These are phyloP conservation scores for Pyrus bretschneideri DNA, from an alignment of 306 rosid species.

Conservation along the genomic window DNA sequence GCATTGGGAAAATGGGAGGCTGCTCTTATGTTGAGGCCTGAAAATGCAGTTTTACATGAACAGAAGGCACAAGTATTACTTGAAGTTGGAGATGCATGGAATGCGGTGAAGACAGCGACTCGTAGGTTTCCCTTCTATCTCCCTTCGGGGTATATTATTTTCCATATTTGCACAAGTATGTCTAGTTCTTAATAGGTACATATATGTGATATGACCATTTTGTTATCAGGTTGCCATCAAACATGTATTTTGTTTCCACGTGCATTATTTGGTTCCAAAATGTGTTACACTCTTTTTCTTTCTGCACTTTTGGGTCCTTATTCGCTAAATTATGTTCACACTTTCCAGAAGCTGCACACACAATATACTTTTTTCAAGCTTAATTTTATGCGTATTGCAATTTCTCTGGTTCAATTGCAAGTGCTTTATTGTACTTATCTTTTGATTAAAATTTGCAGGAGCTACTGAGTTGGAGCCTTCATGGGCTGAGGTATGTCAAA, in stretches of 20 bases:
- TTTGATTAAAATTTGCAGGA: slow-evolving; percentile 44
- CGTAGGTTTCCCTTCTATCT: slow-evolving; percentile 36
- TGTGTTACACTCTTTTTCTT: neutral
- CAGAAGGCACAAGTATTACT: slow-evolving; percentile 86
- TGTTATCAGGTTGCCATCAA: neutral
- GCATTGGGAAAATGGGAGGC: slow-evolving; percentile 91
- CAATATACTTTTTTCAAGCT: neutral
- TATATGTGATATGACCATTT: neutral
- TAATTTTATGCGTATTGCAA: neutral
- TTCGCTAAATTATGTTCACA: neutral
- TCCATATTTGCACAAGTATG: neutral
- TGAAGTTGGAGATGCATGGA: slow-evolving; percentile 90
- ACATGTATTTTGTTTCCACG: neutral
- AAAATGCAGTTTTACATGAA: slow-evolving; percentile 62
- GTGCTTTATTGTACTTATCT: slow-evolving; percentile 10
- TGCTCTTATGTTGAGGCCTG: slow-evolving; percentile 67
- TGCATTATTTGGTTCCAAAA: neutral
- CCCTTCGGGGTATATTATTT: neutral
- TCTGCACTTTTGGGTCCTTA: neutral
- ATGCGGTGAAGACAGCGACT: slow-evolving; percentile 77
- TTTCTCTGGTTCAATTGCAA: neutral
- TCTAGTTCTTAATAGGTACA: neutral
- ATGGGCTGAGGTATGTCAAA: slow-evolving; percentile 76
- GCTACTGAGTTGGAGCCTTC: slow-evolving; percentile 81
- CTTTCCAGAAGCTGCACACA: no score